phyloP scores from a whole-genome alignment of 2,329 filamentous ascomycete species.

The Venturia oleaginea region DNA sequence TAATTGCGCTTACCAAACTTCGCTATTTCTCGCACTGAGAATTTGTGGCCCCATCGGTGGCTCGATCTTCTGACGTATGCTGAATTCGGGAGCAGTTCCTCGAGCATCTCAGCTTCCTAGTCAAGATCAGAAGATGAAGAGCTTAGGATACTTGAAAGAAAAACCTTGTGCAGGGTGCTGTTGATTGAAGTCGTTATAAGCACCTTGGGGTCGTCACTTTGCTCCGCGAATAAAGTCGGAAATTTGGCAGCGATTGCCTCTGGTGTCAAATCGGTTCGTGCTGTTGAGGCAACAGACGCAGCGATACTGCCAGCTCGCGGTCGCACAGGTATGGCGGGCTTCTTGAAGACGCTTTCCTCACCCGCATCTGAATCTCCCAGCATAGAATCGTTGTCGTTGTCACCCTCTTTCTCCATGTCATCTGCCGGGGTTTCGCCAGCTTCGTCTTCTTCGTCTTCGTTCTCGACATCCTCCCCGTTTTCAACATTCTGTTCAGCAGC shows the following conservation, averaged over 20 bases:
- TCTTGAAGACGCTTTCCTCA: slow-evolving; percentile 38
- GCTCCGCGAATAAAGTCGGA: slow-evolving; percentile 47
- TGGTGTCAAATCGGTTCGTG: slow-evolving; percentile 49
- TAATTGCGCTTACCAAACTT: slow-evolving; percentile 52
- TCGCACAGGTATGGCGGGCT: slow-evolving; percentile 28
- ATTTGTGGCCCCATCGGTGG: slow-evolving; percentile 80
- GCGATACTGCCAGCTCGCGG: slow-evolving; percentile 47
- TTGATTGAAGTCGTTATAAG: slow-evolving; percentile 88
- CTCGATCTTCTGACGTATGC: slow-evolving; percentile 75
- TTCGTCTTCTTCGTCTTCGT: slow-evolving; percentile 30
- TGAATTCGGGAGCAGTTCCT: slow-evolving; percentile 23
- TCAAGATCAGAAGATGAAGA: slow-evolving; percentile 51
- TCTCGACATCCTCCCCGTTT: slow-evolving; percentile 19
- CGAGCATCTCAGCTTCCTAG: slow-evolving; percentile 75
- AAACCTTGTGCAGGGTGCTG: slow-evolving; percentile 63
- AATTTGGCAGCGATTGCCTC: slow-evolving; percentile 54
- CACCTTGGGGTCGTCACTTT: slow-evolving; percentile 63
- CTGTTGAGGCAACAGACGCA: slow-evolving; percentile 47
- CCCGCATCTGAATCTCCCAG: slow-evolving; percentile 46
- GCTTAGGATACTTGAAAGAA: slow-evolving; percentile 41
- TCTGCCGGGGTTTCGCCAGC: slow-evolving; percentile 28
- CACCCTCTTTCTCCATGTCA: slow-evolving; percentile 22
- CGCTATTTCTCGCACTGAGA: slow-evolving; percentile 83
- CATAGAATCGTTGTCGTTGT: slow-evolving; percentile 65
- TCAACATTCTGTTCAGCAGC: slow-evolving; percentile 24